These are phyloP conservation scores for Piper longum DNA, from an alignment of 164 flowering plant genomes.

Conservation along the genomic window DNA sequence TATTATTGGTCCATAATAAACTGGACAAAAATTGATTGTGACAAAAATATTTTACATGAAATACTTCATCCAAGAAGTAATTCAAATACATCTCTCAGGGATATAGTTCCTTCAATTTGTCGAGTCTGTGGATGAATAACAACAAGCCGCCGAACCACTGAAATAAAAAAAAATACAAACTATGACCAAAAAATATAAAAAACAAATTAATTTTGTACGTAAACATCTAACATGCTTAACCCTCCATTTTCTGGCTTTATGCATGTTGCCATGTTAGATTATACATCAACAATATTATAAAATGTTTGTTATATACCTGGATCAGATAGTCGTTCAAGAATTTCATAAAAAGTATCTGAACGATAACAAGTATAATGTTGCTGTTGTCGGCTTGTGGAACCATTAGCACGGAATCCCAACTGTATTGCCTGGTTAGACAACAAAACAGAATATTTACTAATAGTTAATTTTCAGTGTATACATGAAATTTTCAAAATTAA, in stretches of 20 bases:
- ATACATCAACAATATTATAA: background rate
- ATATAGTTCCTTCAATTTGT: conserved; percentile 54
- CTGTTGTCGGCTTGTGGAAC: conserved; percentile 23
- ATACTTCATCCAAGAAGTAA: conserved; percentile 23
- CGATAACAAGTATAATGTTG: conserved; percentile 45
- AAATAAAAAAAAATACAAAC: background rate
- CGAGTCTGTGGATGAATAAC: conserved; percentile 45
- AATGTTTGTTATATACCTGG: conserved; percentile 23
- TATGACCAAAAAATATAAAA: no score
- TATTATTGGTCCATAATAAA: conserved; percentile 10
- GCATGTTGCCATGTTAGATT: background rate
- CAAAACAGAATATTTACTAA: background rate
- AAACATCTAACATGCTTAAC: no score
- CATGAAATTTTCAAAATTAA: no score
- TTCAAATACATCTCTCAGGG: conserved; percentile 30
- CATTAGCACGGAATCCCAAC: conserved; percentile 31
- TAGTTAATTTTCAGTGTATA: background rate
- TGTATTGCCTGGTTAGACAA: conserved; percentile 35
- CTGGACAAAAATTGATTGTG: conserved; percentile 12
- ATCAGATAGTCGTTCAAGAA: conserved; percentile 47
- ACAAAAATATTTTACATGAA: conserved; percentile 4
- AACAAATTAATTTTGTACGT: no score
- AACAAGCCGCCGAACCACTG: conserved; percentile 41
- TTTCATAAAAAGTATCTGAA: conserved; percentile 40
- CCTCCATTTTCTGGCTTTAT: background rate